Base-by-base conservation (phyloP, 805 yeast genomes). In the Candida orba region DNA sequence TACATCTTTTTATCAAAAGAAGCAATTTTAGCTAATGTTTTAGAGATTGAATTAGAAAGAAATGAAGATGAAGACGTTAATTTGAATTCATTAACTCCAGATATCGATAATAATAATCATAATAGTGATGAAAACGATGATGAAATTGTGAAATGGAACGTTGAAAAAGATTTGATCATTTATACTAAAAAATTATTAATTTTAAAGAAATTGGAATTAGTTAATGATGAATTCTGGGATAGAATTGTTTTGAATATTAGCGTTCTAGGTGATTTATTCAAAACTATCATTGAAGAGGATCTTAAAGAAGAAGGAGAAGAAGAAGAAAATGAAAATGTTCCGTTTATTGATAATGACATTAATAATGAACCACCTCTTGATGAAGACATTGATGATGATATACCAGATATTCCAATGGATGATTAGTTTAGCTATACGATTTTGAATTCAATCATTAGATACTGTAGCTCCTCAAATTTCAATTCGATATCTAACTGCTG, bases 31-130 rank as follows among this genome's bases (percentile, higher is more conserved):
- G 78, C 79, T 0, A 62, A 57, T 36, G 32, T 59, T 1, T 37
- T 62, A n/a, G 45, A 46, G 0, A 53, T 66, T 3, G 64, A 69
- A 12, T 56, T 79, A 41, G 81, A 76, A 36, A 67, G 83, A 51
- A 65, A 63, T 20, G 79, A 69, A 30, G 65, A 68, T 18, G 85
- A 80, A 53, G 79, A 65, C 48, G 76, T 72, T 15, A 65, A 69
- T 42, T 63, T 52, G 30, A 53, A 55, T 37, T 47, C 53, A 18
- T 46, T 49, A 20, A 43, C 42, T 20, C 37, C 34, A 25, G 51
- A 48, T 1, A 20, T 20, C 22, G 5, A 20, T 20, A 20, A 20
- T 20, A 5, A 20, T 20, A 20, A 20, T 20, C 34, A 18, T 18
- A 10, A 23, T 6, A 23, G n/a, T 12, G 53, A 44, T n/a, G 8